A percentile compares a stretch with the other conserved stretches of the same genome.
Evolutionary conservation across 2,329 filamentous ascomycete species (phyloP).

Genomic region (Fusarium duplospermum): DNA sequence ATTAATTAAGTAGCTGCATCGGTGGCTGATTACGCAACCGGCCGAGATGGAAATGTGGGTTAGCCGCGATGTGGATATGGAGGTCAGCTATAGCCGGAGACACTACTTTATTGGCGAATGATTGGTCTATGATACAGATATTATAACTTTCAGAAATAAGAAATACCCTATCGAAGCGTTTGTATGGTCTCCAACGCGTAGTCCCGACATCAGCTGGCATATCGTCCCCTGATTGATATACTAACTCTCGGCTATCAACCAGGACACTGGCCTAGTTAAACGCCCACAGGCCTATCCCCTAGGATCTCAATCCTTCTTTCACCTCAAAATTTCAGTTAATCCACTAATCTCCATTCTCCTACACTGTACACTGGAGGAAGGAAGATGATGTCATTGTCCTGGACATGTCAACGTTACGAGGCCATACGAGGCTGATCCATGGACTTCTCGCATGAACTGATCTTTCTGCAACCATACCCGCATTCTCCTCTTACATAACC

Average conservation of each 20-base stretch:
- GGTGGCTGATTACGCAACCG: not conserved
- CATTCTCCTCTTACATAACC: not conserved
- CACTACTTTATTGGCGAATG: not conserved
- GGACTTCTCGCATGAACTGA: not conserved
- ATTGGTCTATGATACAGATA: not conserved
- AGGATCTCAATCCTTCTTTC: not conserved
- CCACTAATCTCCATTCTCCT: not conserved
- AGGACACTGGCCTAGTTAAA: not conserved
- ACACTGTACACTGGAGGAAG: too few species aligned
- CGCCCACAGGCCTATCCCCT: not conserved
- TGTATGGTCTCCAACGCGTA: not conserved
- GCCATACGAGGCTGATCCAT: not conserved
- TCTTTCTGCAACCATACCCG: not conserved
- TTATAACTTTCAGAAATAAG: not conserved
- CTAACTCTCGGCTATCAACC: not conserved
- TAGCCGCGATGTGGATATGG: not conserved
- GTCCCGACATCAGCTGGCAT: fast-evolving
- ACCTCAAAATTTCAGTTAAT: not conserved
- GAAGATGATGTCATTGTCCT: not conserved
- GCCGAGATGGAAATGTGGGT: not conserved
- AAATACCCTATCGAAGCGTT: not conserved
- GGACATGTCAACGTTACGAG: not conserved
- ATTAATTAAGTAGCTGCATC: not conserved
- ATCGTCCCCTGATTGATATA: not conserved
- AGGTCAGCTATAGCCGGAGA: not conserved